Evolutionary conservation across 1,284 basidiomycete genomes (phyloP), one percentile per base, ranked within the genome.

Genomic region (Kalmanozyma brasiliensis): DNA sequence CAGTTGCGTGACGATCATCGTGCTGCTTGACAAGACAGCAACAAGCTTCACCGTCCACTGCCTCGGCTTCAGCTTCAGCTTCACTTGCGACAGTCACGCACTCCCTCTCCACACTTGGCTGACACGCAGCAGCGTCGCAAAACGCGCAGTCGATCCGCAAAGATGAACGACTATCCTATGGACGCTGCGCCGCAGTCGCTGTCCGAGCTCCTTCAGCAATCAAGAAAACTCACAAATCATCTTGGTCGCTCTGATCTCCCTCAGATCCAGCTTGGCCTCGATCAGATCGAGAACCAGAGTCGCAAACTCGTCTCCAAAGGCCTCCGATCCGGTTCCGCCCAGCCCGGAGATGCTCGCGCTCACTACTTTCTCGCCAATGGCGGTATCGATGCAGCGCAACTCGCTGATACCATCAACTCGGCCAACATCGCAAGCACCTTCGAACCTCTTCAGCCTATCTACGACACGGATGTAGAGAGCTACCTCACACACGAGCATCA

Each of bases 401-500:
- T 93, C 19, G 88, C 88, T n/a, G 87, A 86, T 76, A 90, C 90
- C 2, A 92, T 93, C 69, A 88, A 90, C 1, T 88, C 91, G 73
- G 84, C 92, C 57, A 92, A 94, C 80, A 89, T 92, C 0, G 85
- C 89, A 0, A 86, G 89, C n/a, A 93, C 92, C 1, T 95, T 95
- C 81, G 89, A 92, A 32, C 92, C 93, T 0, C 85, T 94, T 13
- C 91, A 93, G 77, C 90, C 92, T 8, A 86, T 95, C 23, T 90
- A 91, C 81, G 93, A 95, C 83, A 94, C 91, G 0, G 93, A 95
- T 79, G 89, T 95, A 41, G 88, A 90, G 47, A 73, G 79, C 30
- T 94, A 91, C 82, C 87, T 95, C 29, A 90, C 91, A 19, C 91
- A 94, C 83, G 90, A 91, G 7, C 93, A 95, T 78, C 93, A 97